A percentile compares a stretch with the other conserved stretches of the same genome.
These are phyloP conservation scores for Crithidia expoeki DNA, from an alignment of 208 protist species.

Conservation along the genomic window DNA sequence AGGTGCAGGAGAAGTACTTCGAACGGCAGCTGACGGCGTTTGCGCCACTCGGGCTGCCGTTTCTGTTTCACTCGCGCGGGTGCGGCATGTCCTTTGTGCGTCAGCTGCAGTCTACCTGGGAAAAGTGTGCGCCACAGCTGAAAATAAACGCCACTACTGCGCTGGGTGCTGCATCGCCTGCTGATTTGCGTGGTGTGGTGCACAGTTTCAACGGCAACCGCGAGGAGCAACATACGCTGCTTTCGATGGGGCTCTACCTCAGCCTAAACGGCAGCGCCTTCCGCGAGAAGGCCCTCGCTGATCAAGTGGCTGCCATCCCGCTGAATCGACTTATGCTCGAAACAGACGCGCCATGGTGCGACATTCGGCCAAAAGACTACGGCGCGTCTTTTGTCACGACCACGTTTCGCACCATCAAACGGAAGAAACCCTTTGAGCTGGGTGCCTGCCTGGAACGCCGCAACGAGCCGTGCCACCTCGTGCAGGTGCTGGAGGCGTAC, in stretches of 20 bases:
- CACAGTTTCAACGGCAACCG: constrained; percentile 94
- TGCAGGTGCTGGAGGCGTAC: constrained; percentile 81
- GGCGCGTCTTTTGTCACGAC: constrained; percentile 74
- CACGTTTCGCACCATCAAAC: constrained; percentile 56
- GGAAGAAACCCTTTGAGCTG: constrained; percentile 64
- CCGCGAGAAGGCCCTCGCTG: constrained; percentile 74
- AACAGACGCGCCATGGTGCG: constrained; percentile 96
- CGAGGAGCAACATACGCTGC: constrained; percentile 79
- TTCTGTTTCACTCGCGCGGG: constrained; percentile 94
- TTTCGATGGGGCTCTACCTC: constrained; percentile 84
- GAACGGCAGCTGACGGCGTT: constrained; percentile 60
- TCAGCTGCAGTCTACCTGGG: constrained; percentile 48
- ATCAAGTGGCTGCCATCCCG: constrained; percentile 80
- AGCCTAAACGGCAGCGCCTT: constrained; percentile 94
- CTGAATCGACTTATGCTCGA: constrained; percentile 90
- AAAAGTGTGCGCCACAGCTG: background rate
- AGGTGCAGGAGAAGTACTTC: constrained; percentile 82
- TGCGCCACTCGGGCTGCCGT: constrained; percentile 60
- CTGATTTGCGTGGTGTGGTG: constrained; percentile 76
- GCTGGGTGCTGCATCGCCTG: background rate
- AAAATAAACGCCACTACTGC: background rate
- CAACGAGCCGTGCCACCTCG: constrained; percentile 90
- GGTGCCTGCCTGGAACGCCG: constrained; percentile 84
- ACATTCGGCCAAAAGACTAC: constrained; percentile 91
- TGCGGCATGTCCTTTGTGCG: constrained; percentile 85